Evolutionary conservation across 495 filamentous ascomycete genomes (phyloP).

Genomic region (Neurospora sp.): DNA sequence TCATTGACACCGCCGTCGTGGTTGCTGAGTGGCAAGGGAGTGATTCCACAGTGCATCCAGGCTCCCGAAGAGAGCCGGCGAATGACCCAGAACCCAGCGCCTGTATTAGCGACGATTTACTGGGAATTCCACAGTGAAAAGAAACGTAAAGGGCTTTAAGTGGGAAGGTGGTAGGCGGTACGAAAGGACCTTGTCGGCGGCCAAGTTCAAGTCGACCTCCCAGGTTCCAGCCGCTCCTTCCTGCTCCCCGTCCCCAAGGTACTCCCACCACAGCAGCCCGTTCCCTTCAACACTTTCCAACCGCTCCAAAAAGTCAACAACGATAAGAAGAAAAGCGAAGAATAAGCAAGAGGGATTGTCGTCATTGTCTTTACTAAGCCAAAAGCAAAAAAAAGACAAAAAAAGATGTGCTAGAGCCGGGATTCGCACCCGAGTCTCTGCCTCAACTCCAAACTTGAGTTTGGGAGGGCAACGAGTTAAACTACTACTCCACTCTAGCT

Average conservation of each 20-base stretch:
- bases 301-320: background rate
- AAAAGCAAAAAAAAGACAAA: background rate
- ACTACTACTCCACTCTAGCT: constrained; percentile 20
- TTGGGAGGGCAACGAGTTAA: constrained; percentile 20
- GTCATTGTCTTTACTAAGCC: background rate
- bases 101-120: too few relatives aligned
- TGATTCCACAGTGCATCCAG: background rate
- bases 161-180: background rate
- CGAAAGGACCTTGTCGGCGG: too few relatives aligned
- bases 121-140: background rate
- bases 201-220: background rate
- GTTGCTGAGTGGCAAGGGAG: background rate
- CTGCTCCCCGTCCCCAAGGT: background rate
- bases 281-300: background rate
- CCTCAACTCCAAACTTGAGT: background rate
- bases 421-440: constrained; percentile 18
- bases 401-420: constrained; percentile 11
- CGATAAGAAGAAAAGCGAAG: rapidly evolving
- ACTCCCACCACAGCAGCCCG: background rate
- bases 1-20: background rate
- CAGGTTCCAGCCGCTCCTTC: background rate
- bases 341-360: background rate
- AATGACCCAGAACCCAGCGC: background rate
- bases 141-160: background rate
- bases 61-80: background rate